Percentiles rank a stretch among this genome's conserved stretches.
Evolutionary conservation across 106 monocot species (phyloP).

Genomic region (Dendrobium catenatum): DNA sequence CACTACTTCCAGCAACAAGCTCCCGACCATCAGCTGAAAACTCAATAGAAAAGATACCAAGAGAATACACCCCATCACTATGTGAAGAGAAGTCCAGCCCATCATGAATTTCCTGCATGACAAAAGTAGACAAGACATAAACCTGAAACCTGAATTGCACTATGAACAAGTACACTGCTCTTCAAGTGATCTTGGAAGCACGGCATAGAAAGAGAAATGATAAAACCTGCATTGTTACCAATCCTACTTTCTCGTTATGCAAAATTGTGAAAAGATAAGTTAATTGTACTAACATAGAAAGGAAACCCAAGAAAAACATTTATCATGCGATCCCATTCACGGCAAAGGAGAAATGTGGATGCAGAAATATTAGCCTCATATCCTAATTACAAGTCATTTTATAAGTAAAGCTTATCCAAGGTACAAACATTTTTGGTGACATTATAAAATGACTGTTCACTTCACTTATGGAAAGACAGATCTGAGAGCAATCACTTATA

Average conservation of each 20-base stretch:
- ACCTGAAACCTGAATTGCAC: background rate
- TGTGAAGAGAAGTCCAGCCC: conserved; percentile 63
- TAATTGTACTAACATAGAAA: background rate
- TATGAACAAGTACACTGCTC: background rate
- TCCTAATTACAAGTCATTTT: background rate
- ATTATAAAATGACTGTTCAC: background rate
- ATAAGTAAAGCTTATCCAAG: background rate
- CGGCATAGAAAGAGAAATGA: background rate
- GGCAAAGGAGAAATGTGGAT: background rate
- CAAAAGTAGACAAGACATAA: background rate
- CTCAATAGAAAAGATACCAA: conserved; percentile 89
- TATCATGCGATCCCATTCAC: background rate
- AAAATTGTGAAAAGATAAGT: background rate
- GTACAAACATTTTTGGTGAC: background rate
- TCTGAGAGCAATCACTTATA: background rate
- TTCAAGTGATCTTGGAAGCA: background rate
- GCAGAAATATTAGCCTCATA: background rate
- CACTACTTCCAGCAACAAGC: conserved; percentile 78
- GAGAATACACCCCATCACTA: conserved; percentile 42
- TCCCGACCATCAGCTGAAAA: conserved; percentile 93
- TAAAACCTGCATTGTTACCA: background rate
- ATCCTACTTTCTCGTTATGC: background rate
- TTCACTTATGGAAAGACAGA: background rate
- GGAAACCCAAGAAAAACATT: background rate
- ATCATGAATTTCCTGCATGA: conserved; percentile 82